Conservation (phyloP, 768 basidiomycete genomes). For the Termitomyces sp. region DNA sequence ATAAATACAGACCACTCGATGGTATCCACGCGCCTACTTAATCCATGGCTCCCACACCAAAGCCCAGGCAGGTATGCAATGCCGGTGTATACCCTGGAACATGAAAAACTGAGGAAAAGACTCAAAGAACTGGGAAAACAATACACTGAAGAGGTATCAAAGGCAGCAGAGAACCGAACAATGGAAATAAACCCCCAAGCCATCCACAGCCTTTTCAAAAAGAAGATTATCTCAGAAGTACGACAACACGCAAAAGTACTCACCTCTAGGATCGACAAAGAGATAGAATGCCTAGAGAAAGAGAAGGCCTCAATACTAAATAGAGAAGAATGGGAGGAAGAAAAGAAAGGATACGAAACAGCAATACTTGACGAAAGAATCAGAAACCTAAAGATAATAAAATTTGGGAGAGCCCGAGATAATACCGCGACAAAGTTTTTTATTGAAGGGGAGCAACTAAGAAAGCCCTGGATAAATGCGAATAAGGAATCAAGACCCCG, state of each 20-base stretch:
- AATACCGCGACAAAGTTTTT: no score
- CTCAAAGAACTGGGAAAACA: background rate
- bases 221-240: background rate
- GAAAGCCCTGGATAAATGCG: background rate
- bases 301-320: background rate
- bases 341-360: background rate
- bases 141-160: background rate
- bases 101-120: background rate
- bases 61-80: background rate
- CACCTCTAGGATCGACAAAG: background rate
- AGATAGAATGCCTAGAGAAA: background rate
- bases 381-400: no score
- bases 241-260: background rate
- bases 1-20: constrained; percentile 5
- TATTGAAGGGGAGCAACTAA: background rate
- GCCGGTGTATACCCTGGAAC: background rate
- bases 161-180: background rate
- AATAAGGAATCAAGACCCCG: background rate
- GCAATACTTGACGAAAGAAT: background rate
- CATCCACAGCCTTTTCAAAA: background rate
- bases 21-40: background rate
- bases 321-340: background rate
- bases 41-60: background rate
- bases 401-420: no score
- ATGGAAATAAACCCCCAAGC: background rate